Conservation (phyloP, 1,284 basidiomycete species). For the Lignosus rhinocerotis region DNA sequence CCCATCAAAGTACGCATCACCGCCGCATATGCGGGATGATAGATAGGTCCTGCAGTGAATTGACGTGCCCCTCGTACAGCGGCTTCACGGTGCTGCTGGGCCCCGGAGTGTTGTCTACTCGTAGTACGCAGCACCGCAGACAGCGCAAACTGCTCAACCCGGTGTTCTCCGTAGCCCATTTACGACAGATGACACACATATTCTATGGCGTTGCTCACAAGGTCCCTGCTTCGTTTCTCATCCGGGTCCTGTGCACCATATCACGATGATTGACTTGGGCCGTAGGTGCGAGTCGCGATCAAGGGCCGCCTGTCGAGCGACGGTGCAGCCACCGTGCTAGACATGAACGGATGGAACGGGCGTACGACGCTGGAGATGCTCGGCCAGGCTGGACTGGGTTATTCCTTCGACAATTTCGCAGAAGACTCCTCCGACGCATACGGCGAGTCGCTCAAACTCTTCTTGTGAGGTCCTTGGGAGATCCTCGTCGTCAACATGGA, state of each 20-base stretch:
- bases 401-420: conserved; percentile 39
- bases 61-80: neutral
- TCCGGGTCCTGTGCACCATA: neutral
- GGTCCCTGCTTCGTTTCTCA: neutral
- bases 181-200: conserved; percentile 18
- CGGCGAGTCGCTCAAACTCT: conserved; percentile 25
- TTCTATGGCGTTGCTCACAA: conserved; percentile 16
- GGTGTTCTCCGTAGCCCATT: conserved; percentile 17
- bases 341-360: conserved; percentile 38
- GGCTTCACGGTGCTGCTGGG: conserved; percentile 17
- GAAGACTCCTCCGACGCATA: conserved; percentile 31
- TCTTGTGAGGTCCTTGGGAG: conserved; percentile 13
- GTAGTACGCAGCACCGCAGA: conserved; percentile 11
- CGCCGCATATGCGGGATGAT: neutral
- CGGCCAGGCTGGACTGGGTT: conserved; percentile 40
- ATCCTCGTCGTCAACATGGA: neutral
- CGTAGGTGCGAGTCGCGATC: conserved; percentile 25
- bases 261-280: neutral
- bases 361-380: conserved; percentile 42
- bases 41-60: neutral
- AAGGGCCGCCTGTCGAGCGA: conserved; percentile 17
- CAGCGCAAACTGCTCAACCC: conserved; percentile 22
- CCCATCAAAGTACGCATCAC: conserved; percentile 6
- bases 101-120: conserved; percentile 21
- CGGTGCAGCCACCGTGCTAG: conserved; percentile 27